Conservation (phyloP, 192 early-diverging fungal species). For the Coemansia asiatica region DNA sequence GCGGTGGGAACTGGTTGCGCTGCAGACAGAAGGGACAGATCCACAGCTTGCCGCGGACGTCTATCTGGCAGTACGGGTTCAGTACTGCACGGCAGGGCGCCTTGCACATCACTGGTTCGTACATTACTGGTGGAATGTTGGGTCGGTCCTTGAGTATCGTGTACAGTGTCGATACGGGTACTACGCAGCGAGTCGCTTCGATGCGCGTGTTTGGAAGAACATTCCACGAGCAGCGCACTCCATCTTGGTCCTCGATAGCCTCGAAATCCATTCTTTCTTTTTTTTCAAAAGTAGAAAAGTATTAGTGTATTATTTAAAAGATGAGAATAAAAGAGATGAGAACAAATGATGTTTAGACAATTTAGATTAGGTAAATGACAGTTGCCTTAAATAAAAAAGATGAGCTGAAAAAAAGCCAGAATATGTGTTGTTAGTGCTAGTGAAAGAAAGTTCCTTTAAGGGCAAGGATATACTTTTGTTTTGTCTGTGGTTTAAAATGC, state of each 20-base stretch:
- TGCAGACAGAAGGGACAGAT: slow-evolving; percentile 98
- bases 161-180: slow-evolving; percentile 91
- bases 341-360: no score
- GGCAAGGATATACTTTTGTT: no score
- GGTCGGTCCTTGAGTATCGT: slow-evolving; percentile 93
- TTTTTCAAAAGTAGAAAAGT: neutral
- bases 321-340: no score
- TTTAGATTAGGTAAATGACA: neutral
- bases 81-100: slow-evolving; percentile 92
- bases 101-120: slow-evolving; percentile 98
- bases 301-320: no score
- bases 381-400: neutral
- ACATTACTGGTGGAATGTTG: slow-evolving; percentile 80
- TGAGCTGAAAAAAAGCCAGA: slow-evolving; percentile 2
- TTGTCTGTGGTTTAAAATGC: neutral
- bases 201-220: slow-evolving; percentile 90
- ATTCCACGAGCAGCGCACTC: slow-evolving; percentile 97
- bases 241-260: slow-evolving; percentile 90
- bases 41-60: slow-evolving; percentile 94
- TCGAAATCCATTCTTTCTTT: slow-evolving; percentile 70
- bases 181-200: slow-evolving; percentile 93
- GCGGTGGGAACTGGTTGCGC: slow-evolving; percentile 95
- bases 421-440: no score
- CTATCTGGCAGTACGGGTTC: slow-evolving; percentile 98
- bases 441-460: no score